Percentiles rank a stretch among this genome's conserved stretches.
Conservation (phyloP, 2,329 filamentous ascomycete species). For the Dryadomyces sulphureus region DNA sequence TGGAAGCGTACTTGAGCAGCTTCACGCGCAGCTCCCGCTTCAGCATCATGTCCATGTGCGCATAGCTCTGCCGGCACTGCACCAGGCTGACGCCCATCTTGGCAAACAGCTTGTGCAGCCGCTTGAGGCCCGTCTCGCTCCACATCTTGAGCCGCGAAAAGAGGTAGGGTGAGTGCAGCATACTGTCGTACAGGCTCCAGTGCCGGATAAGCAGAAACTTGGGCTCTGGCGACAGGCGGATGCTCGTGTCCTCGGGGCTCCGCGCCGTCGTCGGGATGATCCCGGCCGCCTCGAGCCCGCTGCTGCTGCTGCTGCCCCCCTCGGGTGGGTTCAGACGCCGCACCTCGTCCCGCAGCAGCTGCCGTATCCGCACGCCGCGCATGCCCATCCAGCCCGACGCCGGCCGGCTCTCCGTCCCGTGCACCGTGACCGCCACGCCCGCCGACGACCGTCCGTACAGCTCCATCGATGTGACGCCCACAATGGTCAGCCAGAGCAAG, state of each 20-base stretch:
- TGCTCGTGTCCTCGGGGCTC: slow-evolving; percentile 81
- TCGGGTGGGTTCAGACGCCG: slow-evolving; percentile 78
- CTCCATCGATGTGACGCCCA: slow-evolving; percentile 88
- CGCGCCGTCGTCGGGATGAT: slow-evolving; percentile 79
- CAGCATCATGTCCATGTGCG: slow-evolving; percentile 96
- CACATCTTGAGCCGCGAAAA: slow-evolving; percentile 86
- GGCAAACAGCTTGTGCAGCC: slow-evolving; percentile 83
- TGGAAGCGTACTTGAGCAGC: slow-evolving; percentile 76
- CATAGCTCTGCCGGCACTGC: slow-evolving; percentile 90
- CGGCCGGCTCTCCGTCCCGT: slow-evolving; percentile 37
- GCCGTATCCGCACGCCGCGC: slow-evolving; percentile 69
- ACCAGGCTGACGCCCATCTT: slow-evolving; percentile 95
- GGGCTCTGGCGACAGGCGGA: slow-evolving; percentile 84
- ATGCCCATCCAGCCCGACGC: slow-evolving; percentile 66
- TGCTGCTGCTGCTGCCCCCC: slow-evolving; percentile 26
- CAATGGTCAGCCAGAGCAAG: slow-evolving; percentile 84
- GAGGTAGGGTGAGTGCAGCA: slow-evolving; percentile 93
- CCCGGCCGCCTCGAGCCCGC: slow-evolving; percentile 36
- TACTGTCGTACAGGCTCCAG: slow-evolving; percentile 96
- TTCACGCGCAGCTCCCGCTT: slow-evolving; percentile 71
- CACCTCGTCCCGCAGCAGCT: slow-evolving; percentile 83
- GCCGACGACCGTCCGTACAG: slow-evolving; percentile 77
- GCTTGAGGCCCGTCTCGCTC: slow-evolving; percentile 77
- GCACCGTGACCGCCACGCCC: slow-evolving; percentile 51
- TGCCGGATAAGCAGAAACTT: slow-evolving; percentile 85